phyloP scores from a whole-genome alignment of 768 basidiomycete species.

The Hemileccinum impolitum region DNA sequence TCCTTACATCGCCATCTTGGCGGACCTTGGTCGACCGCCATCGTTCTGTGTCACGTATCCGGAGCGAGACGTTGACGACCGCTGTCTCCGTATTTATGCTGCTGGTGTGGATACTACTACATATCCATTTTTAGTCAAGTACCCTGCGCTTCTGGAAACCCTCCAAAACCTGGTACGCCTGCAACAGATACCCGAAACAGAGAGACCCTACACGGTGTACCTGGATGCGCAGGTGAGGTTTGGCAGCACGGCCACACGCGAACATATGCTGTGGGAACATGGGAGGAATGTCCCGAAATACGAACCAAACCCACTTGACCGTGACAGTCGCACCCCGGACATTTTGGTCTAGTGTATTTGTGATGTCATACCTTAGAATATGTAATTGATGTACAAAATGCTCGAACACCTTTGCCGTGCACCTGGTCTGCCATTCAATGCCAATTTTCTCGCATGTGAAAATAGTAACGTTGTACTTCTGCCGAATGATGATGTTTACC shows the following conservation, averaged over 20 bases:
- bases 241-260: background rate
- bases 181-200: background rate
- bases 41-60: conserved; percentile 6
- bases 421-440: no score
- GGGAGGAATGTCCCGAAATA: background rate
- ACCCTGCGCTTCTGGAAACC: background rate
- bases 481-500: no score
- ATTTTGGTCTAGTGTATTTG: no score
- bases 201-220: background rate
- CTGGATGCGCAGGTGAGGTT: conserved; percentile 2
- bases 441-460: no score
- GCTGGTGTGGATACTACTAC: background rate
- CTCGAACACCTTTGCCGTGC: no score
- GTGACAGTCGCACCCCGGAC: no score
- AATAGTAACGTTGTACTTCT: no score
- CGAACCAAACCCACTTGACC: no score
- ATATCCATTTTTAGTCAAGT: conserved; percentile 7
- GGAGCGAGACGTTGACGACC: background rate
- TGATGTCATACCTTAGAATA: no score
- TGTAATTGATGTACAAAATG: no score
- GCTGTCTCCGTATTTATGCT: conserved; percentile 8
- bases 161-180: background rate
- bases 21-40: conserved; percentile 1
- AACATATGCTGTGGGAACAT: conserved; percentile 8
- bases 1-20: conserved; percentile 11